phyloP scores from a whole-genome alignment of 2,329 filamentous ascomycete genomes.

The Aspergillus jensenii region DNA sequence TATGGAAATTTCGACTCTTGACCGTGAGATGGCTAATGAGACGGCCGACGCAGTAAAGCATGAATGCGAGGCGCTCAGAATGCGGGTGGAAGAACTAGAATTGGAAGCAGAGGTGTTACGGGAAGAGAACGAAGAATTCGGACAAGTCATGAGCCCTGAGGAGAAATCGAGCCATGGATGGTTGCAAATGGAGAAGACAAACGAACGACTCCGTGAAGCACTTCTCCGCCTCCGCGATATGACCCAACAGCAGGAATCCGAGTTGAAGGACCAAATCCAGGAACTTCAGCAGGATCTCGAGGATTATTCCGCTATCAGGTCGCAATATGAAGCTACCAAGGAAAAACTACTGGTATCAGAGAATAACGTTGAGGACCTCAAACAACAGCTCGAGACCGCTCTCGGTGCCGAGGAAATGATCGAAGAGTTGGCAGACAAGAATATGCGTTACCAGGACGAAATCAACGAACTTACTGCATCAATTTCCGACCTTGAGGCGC shows the following conservation, averaged over 20 bases:
- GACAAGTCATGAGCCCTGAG: constrained; percentile 81
- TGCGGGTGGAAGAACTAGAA: constrained; percentile 78
- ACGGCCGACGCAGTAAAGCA: constrained; percentile 77
- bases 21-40: constrained; percentile 96
- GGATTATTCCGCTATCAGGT: constrained; percentile 65
- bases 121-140: constrained; percentile 83
- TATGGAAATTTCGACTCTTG: constrained; percentile 82
- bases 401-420: constrained; percentile 91
- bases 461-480: constrained; percentile 78
- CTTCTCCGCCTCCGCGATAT: constrained; percentile 81
- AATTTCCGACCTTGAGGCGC: constrained; percentile 81
- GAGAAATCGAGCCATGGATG: constrained; percentile 84
- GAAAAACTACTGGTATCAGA: constrained; percentile 73
- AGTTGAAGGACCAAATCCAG: constrained; percentile 73
- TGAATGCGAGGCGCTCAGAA: constrained; percentile 75
- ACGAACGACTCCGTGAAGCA: constrained; percentile 82
- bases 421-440: constrained; percentile 84
- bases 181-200: constrained; percentile 87
- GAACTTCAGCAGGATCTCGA: constrained; percentile 71
- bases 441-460: constrained; percentile 77
- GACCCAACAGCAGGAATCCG: constrained; percentile 78
- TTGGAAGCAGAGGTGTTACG: constrained; percentile 83
- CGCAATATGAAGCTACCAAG: constrained; percentile 68
- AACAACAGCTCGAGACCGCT: constrained; percentile 86
- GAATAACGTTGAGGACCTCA: constrained; percentile 76